phyloP scores from a whole-genome alignment of 208 protist species.

The Acanthamoeba lenticulata region DNA sequence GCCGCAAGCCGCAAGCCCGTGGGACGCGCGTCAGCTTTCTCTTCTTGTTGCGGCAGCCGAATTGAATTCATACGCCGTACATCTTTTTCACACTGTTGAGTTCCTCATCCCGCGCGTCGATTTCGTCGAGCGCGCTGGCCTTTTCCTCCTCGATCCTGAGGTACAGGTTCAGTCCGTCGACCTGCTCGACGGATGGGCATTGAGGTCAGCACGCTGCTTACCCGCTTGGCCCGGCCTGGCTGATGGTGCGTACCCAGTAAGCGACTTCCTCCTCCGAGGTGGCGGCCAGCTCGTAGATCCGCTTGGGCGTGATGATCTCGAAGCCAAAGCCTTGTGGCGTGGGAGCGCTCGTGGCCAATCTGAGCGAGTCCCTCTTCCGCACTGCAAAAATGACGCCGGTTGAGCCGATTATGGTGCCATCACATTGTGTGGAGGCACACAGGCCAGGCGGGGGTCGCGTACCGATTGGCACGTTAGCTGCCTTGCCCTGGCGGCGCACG shows the following conservation, averaged over 20 bases:
- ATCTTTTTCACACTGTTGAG: background rate
- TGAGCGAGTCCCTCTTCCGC: background rate
- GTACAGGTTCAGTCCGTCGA: slow-evolving; percentile 11
- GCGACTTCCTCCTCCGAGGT: background rate
- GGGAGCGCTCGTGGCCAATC: background rate
- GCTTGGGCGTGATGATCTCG: slow-evolving; percentile 45
- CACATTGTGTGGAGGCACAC: background rate
- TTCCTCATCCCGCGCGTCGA: background rate
- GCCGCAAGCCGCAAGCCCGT: too few relatives aligned
- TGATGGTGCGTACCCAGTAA: slow-evolving; percentile 10
- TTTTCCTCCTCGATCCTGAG: slow-evolving; percentile 30
- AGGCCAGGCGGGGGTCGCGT: background rate
- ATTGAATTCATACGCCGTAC: background rate
- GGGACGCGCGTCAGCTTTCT: too few relatives aligned
- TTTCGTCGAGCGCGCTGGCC: background rate
- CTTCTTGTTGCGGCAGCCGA: too few relatives aligned
- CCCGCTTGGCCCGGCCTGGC: too few relatives aligned
- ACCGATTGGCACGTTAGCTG: background rate
- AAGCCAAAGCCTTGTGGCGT: background rate
- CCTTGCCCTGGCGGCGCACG: background rate
- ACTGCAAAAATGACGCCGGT: background rate
- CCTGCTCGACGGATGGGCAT: background rate
- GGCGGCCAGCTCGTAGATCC: slow-evolving; percentile 15
- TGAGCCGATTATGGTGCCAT: background rate
- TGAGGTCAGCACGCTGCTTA: too few relatives aligned